Base-by-base conservation (phyloP, 192 early-diverging fungal genomes). In the Rhizophagus prolifer region DNA sequence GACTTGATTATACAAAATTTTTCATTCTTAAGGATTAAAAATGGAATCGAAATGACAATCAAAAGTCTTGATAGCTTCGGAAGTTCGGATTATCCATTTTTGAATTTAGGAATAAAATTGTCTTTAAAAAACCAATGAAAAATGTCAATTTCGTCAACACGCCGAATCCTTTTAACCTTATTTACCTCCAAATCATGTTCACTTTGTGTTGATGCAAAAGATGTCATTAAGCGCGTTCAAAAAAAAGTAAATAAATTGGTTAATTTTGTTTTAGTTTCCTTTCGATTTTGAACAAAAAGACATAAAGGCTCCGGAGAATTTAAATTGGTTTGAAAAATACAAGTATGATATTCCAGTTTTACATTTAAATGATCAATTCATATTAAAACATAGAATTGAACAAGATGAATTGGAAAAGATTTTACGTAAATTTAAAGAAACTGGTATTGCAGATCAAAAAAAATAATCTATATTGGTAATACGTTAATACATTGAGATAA, bases 271-370 rank as follows among this genome's bases (percentile, higher is more conserved):
- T 54, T 62, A 74, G 73, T 47, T 74, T 28, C 58, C 16, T 25
- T 74, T 62, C 36, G 73, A 74, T 44, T 30, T 74, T n/a, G 59
- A 62, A 62, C 60, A 74, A 63, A 74, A 74, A 63, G 73, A 74
- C 41, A 64, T 74, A 41, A 34, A 63, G 6, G 59, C 8, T 26
- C 59, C 73, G 1, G 73, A 63, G 9, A 74, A 64, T 63, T 25
- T 4, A 63, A 12, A 44, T 54, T 74, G 73, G 60, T 63, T 74
- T 62, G 21, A 84, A 25, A 76, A 80, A 50, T 85, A 85, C 46
- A 80, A 84, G 26, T 84, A 80, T 69, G 82, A 85, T 61, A 78
- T 83, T 54, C 84, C 84, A 2, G 82, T 85, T 34, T 68, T 83
- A 12, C 82, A 85, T 71, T 26, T 85, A 63, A 84, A 84, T 30